phyloP scores from a whole-genome alignment of 2,329 filamentous ascomycete genomes.

The Sarocladium strictum region DNA sequence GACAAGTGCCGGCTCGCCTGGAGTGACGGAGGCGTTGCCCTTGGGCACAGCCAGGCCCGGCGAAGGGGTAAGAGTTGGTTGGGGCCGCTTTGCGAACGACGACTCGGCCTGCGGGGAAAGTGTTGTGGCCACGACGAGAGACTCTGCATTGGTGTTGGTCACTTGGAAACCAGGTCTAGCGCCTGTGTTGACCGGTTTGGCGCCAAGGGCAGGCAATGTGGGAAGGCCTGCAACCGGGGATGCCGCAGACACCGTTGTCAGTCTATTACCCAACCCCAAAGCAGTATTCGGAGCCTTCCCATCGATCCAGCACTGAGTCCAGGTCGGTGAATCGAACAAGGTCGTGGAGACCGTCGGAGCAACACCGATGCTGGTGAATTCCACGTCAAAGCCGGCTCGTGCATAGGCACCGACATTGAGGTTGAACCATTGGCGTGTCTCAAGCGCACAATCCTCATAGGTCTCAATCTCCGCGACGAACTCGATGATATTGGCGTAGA shows the following conservation, averaged over 20 bases:
- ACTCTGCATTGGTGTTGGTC: neutral
- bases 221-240: neutral
- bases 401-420: slow-evolving; percentile 32
- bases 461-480: slow-evolving; percentile 35
- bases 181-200: neutral
- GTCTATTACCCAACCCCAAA: neutral
- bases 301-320: slow-evolving; percentile 28
- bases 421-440: slow-evolving; percentile 15
- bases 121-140: neutral
- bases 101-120: neutral
- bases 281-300: neutral
- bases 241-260: neutral
- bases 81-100: neutral
- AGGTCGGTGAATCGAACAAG: slow-evolving; percentile 28
- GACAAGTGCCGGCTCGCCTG: neutral
- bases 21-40: neutral
- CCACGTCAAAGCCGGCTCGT: slow-evolving; percentile 26
- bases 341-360: slow-evolving; percentile 33
- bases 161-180: neutral
- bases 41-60: neutral
- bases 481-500: slow-evolving; percentile 45
- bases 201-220: neutral
- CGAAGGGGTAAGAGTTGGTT: neutral
- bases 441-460: slow-evolving; percentile 26
- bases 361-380: slow-evolving; percentile 26